Base-by-base conservation (phyloP, 768 basidiomycete genomes). In the Trametes cingulata region DNA sequence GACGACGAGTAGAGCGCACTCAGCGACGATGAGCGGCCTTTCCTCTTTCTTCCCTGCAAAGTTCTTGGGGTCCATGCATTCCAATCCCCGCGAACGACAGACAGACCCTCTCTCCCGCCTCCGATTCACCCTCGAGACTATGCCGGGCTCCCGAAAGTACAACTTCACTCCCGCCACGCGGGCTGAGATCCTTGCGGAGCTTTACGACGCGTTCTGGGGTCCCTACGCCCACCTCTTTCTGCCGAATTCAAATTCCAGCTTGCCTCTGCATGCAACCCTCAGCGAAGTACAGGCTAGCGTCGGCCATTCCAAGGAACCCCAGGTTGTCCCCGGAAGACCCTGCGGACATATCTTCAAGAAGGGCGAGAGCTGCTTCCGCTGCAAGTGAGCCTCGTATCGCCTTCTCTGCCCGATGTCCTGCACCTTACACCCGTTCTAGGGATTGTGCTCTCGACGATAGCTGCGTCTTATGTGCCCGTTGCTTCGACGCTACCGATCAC, bases 391-490 rank as follows among this genome's bases (percentile, higher is more conserved):
- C 12, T 27, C 12, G n/a, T 5, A n/a, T 27, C 15, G 24, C 22
- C 12, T 56, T 25, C 19, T 3, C 29, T 19, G 15, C 49, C 43
- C n/a, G n/a, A 50, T 22, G 20, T 35, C 22, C 15, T 42, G 22
- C 9, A 2, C 24, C 24, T 52, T 9, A 17, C 40, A 25, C 19
- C 39, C 6, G 27, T 61, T 50, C 52, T 37, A 97, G 96, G 71
- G 95, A 97, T 66, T 98, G 95, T 73, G 88, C 91, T 1, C 75
- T 91, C 52, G 92, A 97, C 66, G 88, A 94, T 56, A 91, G 88
- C 65, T 95, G 90, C 67, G 93, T 97, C 12, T 78, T 98, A 25
- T 98, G 96, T 71, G 80, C 91, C 1, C 82, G 83, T 48, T 98
- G 97, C 73, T 98, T 95, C 75, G 88, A 91, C 66, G 83, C 90